Evolutionary conservation across 2,329 filamentous ascomycete genomes (phyloP).

Genomic region (Pseudogymnoascus sp.): DNA sequence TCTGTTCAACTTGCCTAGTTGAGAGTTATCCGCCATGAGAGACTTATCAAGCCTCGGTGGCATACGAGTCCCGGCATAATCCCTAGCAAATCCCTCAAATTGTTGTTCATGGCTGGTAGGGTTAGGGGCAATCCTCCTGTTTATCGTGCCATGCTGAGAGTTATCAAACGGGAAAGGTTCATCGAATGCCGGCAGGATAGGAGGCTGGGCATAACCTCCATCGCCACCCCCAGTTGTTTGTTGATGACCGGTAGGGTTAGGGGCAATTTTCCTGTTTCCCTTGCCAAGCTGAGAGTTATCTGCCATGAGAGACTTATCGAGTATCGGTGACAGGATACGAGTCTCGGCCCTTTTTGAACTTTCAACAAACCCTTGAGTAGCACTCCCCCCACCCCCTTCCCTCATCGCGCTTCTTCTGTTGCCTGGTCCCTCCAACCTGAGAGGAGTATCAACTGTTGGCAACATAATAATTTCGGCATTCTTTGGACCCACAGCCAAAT

Average conservation of each 20-base stretch:
- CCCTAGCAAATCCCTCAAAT: background rate
- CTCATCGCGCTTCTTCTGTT: background rate
- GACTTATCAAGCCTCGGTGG: background rate
- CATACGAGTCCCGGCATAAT: background rate
- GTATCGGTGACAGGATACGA: background rate
- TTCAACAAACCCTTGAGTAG: background rate
- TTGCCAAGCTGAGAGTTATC: background rate
- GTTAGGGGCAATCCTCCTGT: background rate
- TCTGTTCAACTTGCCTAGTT: background rate
- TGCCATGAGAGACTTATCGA: too few relatives aligned
- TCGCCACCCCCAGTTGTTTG: too few relatives aligned
- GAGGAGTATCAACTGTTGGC: background rate
- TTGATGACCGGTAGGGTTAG: background rate
- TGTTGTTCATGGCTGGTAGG: background rate
- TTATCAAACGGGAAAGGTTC: too few relatives aligned
- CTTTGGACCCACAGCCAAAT: background rate
- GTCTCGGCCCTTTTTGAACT: background rate
- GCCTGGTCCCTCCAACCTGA: background rate
- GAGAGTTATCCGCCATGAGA: background rate
- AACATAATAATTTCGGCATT: background rate
- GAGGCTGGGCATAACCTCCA: too few relatives aligned
- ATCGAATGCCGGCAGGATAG: too few relatives aligned
- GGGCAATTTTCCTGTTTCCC: background rate
- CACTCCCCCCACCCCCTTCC: background rate
- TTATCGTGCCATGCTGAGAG: background rate